Evolutionary conservation across 2,329 filamentous ascomycete genomes (phyloP).

Genomic region (Aureobasidium sp.): DNA sequence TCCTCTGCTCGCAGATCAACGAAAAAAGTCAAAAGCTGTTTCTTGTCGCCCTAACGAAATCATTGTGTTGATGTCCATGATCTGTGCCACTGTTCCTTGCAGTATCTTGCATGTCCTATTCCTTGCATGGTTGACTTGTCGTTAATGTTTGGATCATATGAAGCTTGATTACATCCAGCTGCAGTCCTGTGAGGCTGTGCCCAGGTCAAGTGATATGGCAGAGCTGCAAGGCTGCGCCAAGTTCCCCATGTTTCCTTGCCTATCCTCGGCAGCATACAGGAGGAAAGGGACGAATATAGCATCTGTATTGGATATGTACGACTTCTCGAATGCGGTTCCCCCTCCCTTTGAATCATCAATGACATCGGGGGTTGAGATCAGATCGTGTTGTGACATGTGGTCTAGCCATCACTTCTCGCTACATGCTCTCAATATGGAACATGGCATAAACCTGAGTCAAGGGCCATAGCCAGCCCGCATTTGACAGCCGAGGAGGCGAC

Average conservation of each 20-base stretch:
- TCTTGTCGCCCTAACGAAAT: slow-evolving; percentile 11
- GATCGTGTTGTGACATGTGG: neutral
- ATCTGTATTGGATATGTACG: slow-evolving; percentile 1
- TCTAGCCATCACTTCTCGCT: neutral
- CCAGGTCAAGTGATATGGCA: neutral
- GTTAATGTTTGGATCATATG: too few species aligned
- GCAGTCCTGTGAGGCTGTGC: neutral
- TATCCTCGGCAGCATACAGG: neutral
- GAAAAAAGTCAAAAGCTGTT: slow-evolving; percentile 14
- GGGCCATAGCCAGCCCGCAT: neutral
- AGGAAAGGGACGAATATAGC: neutral
- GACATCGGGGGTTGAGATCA: neutral
- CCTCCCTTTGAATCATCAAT: neutral
- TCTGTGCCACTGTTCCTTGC: neutral
- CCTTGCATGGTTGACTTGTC: neutral
- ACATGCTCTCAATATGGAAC: neutral
- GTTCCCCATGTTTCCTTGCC: neutral
- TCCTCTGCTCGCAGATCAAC: slow-evolving; percentile 13
- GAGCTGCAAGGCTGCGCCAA: neutral
- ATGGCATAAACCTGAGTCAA: neutral
- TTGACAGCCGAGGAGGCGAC: neutral
- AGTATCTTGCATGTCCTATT: neutral
- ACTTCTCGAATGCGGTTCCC: slow-evolving; percentile 10
- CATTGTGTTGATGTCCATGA: neutral
- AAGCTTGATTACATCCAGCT: neutral